Base-by-base conservation (phyloP, 1,284 basidiomycete species). In the Tilletia walkeri region DNA sequence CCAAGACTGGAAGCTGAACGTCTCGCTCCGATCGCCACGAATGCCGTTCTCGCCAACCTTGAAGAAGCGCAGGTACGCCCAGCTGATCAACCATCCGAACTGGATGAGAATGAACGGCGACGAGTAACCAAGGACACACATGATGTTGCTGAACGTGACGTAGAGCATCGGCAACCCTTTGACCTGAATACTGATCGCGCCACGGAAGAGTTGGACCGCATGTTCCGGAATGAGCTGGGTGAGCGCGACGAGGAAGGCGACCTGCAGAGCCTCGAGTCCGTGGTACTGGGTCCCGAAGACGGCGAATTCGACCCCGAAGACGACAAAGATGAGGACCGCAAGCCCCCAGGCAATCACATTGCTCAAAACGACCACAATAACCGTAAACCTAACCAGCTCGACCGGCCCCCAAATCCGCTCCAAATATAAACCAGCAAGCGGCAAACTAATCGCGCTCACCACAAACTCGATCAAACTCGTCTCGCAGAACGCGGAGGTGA, bases 181-280 rank as follows among this genome's bases (percentile, higher is more conserved):
- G 76, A 98, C 94, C 66, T 93, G 89, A 65, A 91, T 88, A 82
- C 90, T 94, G 77, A 96, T 82, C 45, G 92, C 86, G 49, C 94
- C 93, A 47, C 70, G 67, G 75, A 98, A 88, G 16, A 98, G 81
- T 83, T 98, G 95, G 5, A 99, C 90, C 84, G 97, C 95, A 80
- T 99, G 94, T 84, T 99, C 95, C 36, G 96, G 95, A 76, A 98
- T 97, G 70, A 96, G 86, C 84, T 99, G 95, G 1, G 94, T 97
- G 85, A 97, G 96, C 10, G 94, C 95, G 68, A 99, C 95, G 49
- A 99, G 87, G 75, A 95, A 88, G 3, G 89, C 92, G 65, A 90
- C 90, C 80, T 96, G 93, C n/a, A 99, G 86, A 2, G 93, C 92
- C 87, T 92, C 92, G 84, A 95, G 89, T 36, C 95, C 95, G 80